Base-by-base conservation (phyloP, 805 yeast species). In the Nakazawaea wickerhamii region DNA sequence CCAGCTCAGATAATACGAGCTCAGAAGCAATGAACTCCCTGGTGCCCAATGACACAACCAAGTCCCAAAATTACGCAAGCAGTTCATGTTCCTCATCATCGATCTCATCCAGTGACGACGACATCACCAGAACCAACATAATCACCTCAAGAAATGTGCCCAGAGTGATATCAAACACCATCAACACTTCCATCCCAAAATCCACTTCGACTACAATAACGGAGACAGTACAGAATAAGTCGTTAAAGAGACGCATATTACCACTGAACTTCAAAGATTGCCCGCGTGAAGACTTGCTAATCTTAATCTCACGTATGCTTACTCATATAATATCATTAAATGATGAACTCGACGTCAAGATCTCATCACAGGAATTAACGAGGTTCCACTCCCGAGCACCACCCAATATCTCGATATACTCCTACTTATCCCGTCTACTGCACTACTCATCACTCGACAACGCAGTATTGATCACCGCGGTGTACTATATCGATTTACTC, bases 361-460 rank as follows among this genome's bases (percentile, higher is more conserved):
- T 70, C 4, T 57, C 61, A 14, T 59, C 68, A 10, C 54, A 60
- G 14, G 61, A 67, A 34, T 70, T 93, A 40, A 91, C 99, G 1
- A 68, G 98, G 50, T 91, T 91, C 60, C 99, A 91, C 60, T 89
- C 97, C 4, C 72, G 97, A 48, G 81, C 91, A 0, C 95, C 97
- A 3, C 98, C 99, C 0, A 75, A 75, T 14, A 91, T 91, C 34
- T 82, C 95, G 5, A 77, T 89, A 13, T 75, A 74, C 50, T 85
- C 84, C 42, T 91, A 91, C 54, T 61, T 90, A 34, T 63, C 80
- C 36, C 72, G 98, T 52, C 67, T 91, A 37, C 74, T 91, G 6
- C 83, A 85, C 52, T 91, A 85, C 61, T 89, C 95, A 45, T 79
- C 87, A 36, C 68, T 93, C 45, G 95, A 89, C 50, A 84, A 84